Percentiles rank a stretch among this genome's conserved stretches.
phyloP scores from a whole-genome alignment of 257 asterid species.

The Solanum appendiculatum region DNA sequence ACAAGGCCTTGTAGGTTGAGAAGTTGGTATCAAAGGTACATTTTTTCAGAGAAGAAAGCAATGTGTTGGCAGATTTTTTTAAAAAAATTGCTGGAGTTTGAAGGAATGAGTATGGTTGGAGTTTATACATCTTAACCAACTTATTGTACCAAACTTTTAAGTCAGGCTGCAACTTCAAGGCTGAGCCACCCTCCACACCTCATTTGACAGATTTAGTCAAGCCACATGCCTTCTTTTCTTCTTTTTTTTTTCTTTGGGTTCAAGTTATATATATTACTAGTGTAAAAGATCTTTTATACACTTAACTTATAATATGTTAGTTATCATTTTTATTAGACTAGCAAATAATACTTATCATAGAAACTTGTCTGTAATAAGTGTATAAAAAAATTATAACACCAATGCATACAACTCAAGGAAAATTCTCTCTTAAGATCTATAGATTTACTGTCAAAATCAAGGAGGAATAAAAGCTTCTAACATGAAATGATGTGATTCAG shows the following conservation, averaged over 20 bases:
- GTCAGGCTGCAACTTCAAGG: slow-evolving; percentile 1
- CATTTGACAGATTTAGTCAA: background rate
- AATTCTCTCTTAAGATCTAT: background rate
- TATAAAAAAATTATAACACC: background rate
- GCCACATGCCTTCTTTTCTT: background rate
- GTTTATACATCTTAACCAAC: slow-evolving; percentile 45
- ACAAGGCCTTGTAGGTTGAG: slow-evolving; percentile 27
- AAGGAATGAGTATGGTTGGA: slow-evolving; percentile 71
- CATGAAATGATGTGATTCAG: background rate
- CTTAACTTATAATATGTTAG: background rate
- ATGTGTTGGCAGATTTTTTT: slow-evolving; percentile 4
- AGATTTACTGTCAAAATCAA: background rate
- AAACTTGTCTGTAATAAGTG: background rate
- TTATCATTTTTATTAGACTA: background rate
- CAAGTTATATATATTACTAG: background rate
- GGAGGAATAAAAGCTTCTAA: background rate
- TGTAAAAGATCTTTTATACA: background rate
- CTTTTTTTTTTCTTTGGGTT: background rate
- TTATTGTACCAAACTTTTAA: slow-evolving; percentile 20
- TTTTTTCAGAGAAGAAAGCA: background rate
- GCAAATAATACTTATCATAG: background rate
- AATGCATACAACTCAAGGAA: background rate
- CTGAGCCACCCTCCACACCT: slow-evolving; percentile 1
- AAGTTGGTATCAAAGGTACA: slow-evolving; percentile 26
- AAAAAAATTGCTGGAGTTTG: slow-evolving; percentile 57